Conservation (phyloP, 2,329 filamentous ascomycete species). For the Trichothecium roseum region DNA sequence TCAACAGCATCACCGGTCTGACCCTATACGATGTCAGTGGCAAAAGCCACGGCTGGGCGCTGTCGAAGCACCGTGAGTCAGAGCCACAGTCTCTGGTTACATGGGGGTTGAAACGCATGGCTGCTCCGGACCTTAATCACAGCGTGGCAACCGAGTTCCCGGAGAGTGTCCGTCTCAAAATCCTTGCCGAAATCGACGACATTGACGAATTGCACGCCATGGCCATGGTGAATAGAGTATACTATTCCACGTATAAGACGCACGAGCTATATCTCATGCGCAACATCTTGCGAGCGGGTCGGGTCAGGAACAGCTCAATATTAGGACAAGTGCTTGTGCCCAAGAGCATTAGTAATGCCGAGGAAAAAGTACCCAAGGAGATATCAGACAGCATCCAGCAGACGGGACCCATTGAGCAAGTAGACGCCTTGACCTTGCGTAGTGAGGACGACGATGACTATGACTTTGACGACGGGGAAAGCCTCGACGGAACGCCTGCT, state of each 20-base stretch:
- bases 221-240: conserved; percentile 29
- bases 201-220: conserved; percentile 30
- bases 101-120: conserved; percentile 20
- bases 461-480: conserved; percentile 8
- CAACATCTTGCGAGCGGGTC: conserved; percentile 20
- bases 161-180: conserved; percentile 25
- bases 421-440: conserved; percentile 17
- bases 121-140: conserved; percentile 16
- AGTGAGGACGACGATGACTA: conserved; percentile 13
- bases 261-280: conserved; percentile 30
- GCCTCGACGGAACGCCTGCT: conserved; percentile 9
- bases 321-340: conserved; percentile 11
- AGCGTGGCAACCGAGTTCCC: conserved; percentile 22
- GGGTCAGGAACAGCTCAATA: conserved; percentile 3
- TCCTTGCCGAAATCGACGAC: conserved; percentile 28
- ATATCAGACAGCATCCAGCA: conserved; percentile 20
- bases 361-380: conserved; percentile 22
- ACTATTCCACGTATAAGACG: conserved; percentile 33
- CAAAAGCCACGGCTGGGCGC: conserved; percentile 36
- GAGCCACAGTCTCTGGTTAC: conserved; percentile 24
- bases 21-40: conserved; percentile 39
- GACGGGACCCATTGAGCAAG: conserved; percentile 10
- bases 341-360: conserved; percentile 13
- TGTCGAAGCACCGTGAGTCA: conserved; percentile 27
- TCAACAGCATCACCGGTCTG: conserved; percentile 37